These are phyloP conservation scores for Fusarium mundagurra DNA, from an alignment of 2,329 filamentous ascomycete species.

Conservation along the genomic window DNA sequence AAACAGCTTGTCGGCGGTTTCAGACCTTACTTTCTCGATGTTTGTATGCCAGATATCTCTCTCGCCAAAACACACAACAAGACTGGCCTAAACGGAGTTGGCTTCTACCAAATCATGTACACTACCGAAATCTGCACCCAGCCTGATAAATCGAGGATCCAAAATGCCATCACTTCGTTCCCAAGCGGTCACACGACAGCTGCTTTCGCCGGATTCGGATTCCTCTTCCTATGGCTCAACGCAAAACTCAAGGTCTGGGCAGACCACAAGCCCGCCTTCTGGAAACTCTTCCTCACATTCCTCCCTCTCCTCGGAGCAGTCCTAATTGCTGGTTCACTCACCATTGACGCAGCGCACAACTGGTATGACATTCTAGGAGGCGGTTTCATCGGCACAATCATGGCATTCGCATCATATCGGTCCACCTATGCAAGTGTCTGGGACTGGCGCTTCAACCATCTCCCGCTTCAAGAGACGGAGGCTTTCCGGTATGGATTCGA, in stretches of 20 bases:
- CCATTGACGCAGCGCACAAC: conserved; percentile 73
- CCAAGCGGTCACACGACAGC: conserved; percentile 75
- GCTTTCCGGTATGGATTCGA: conserved; percentile 45
- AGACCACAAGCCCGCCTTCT: conserved; percentile 72
- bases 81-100: conserved; percentile 55
- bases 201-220: conserved; percentile 71
- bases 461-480: conserved; percentile 62
- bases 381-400: conserved; percentile 68
- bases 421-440: conserved; percentile 74
- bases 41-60: conserved; percentile 68
- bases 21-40: conserved; percentile 70
- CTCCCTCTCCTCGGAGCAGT: conserved; percentile 68
- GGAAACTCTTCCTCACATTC: conserved; percentile 70
- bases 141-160: conserved; percentile 62
- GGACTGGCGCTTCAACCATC: conserved; percentile 75
- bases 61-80: conserved; percentile 52
- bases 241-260: conserved; percentile 77
- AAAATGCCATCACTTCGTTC: conserved; percentile 71
- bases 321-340: conserved; percentile 69
- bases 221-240: conserved; percentile 74
- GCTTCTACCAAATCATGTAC: conserved; percentile 71
- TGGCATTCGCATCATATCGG: conserved; percentile 71
- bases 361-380: conserved; percentile 77
- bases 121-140: conserved; percentile 69
- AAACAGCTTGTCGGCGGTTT: conserved; percentile 74